Evolutionary conservation across 345 rosid genomes (phyloP), one percentile per base, ranked within the genome.

Genomic region (Citrus unshiu): DNA sequence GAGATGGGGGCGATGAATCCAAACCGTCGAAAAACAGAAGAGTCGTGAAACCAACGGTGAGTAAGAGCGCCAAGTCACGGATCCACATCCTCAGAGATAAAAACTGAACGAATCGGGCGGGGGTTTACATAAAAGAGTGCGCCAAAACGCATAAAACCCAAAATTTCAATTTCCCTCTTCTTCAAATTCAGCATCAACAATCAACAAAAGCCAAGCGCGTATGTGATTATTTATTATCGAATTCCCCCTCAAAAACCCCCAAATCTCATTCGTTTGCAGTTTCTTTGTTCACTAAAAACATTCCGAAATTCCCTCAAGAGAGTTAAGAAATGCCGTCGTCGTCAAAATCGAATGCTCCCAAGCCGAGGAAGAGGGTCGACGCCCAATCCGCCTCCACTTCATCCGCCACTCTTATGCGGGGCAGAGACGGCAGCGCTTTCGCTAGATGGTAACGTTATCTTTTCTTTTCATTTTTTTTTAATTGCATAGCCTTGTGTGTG

Each of bases 351-450:
- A 90, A 84, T 34, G 84, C 89, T 8, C 83, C 90, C 3, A 90
- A 90, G 84, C 84, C 88, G 22, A 88, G 92, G 91, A 96, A 92
- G 86, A 88, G 98, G 77, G 97, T 90, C 6, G 98, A 96, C 73
- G 97, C 91, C 0, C 89, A 81, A 24, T 66, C 84, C 21, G 71
- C 54, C 1, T 37, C 73, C 25, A 3, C 72, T 51, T 0, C 66
- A 14, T 16, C 40, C 25, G 24, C 81, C 21, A 34, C 91, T 69
- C 84, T 96, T 70, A 80, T 92, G 21, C 95, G 99, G 6, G 97
- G 88, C 72, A 93, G 73, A 83, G 94, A 90, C 64, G 98, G 99
- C 79, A 94, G 98, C 21, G 98, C 98, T 74, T 96, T 96, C 56
- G 83, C 92, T 74, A 79, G 83, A 75, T 96, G 99, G 99, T 96